These are phyloP conservation scores for Macrophomina phaseolina DNA, from an alignment of 2,329 filamentous ascomycete genomes.

Conservation along the genomic window DNA sequence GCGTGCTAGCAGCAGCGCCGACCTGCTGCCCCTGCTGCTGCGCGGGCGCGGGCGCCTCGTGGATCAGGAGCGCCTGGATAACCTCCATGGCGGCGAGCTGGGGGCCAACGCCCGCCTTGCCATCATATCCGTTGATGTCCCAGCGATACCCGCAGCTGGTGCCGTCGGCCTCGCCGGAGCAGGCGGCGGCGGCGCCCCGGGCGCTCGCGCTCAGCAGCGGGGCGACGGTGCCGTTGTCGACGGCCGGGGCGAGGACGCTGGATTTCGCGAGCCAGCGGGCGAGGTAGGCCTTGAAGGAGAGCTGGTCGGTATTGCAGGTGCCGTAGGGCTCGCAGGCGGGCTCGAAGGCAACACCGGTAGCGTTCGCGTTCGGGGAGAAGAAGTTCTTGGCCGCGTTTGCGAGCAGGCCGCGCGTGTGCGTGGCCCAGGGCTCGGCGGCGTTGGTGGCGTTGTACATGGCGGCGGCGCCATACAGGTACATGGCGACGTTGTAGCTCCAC, in stretches of 20 bases:
- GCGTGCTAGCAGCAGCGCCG: neutral
- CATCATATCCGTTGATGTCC: conserved; percentile 52
- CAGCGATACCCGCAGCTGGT: conserved; percentile 55
- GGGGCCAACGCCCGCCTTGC: conserved; percentile 60
- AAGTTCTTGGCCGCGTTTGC: conserved; percentile 51
- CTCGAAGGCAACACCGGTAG: conserved; percentile 55
- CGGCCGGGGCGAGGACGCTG: conserved; percentile 46
- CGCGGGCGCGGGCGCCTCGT: conserved; percentile 3
- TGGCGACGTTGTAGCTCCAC: conserved; percentile 55
- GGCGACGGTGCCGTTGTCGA: conserved; percentile 48
- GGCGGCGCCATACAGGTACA: conserved; percentile 54
- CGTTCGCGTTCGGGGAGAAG: conserved; percentile 64
- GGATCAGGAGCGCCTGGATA: conserved; percentile 50
- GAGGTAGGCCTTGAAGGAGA: conserved; percentile 54
- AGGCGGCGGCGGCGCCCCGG: conserved; percentile 60
- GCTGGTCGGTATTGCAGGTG: conserved; percentile 56
- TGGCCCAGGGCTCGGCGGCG: conserved; percentile 62
- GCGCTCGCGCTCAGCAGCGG: conserved; percentile 61
- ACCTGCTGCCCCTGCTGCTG: neutral
- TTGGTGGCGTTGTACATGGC: conserved; percentile 58
- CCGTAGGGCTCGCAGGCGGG: conserved; percentile 53
- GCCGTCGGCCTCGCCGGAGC: conserved; percentile 55
- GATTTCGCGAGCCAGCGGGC: conserved; percentile 51
- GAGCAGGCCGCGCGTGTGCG: conserved; percentile 65
- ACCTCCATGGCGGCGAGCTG: conserved; percentile 65